Conservation (phyloP, 768 basidiomycete species). For the Boletus rubescentipes region DNA sequence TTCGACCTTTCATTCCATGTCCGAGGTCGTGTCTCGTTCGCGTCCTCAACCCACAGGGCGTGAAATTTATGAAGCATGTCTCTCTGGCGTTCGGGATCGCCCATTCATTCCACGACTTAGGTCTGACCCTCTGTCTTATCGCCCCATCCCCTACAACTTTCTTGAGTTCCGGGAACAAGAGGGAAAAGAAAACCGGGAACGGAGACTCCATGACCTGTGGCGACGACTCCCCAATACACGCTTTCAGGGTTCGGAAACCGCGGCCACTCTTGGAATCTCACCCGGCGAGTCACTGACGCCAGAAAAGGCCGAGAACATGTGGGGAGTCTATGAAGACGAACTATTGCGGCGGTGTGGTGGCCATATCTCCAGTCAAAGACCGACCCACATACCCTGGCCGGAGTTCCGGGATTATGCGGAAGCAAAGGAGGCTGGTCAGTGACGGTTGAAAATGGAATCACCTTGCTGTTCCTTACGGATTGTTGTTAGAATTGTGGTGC, state of each 20-base stretch:
- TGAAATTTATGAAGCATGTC: constrained; percentile 51
- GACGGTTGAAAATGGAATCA: constrained; percentile 11
- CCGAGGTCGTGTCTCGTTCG: constrained; percentile 20
- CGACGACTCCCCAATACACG: constrained; percentile 45
- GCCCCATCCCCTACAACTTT: constrained; percentile 49
- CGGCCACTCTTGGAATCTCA: constrained; percentile 15
- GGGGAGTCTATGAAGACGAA: constrained; percentile 76
- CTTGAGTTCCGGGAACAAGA: constrained; percentile 64
- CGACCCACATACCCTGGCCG: constrained; percentile 60
- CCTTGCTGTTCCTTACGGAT: constrained; percentile 11
- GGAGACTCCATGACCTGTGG: constrained; percentile 64
- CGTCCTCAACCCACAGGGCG: constrained; percentile 40
- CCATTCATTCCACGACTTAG: constrained; percentile 59
- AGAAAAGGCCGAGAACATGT: constrained; percentile 60
- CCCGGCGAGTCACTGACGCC: constrained; percentile 37
- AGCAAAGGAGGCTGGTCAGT: constrained; percentile 77
- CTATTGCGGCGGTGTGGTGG: constrained; percentile 56
- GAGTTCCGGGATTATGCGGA: constrained; percentile 75
- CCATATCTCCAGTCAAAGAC: constrained; percentile 39
- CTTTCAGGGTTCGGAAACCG: constrained; percentile 24
- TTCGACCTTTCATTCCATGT: constrained; percentile 27
- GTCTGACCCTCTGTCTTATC: constrained; percentile 47
- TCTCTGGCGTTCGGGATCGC: constrained; percentile 52
- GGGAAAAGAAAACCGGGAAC: constrained; percentile 59
- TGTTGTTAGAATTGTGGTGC: constrained; percentile 74